Conservation (phyloP, 2,329 filamentous ascomycete species). For the Botrytis byssoidea region DNA sequence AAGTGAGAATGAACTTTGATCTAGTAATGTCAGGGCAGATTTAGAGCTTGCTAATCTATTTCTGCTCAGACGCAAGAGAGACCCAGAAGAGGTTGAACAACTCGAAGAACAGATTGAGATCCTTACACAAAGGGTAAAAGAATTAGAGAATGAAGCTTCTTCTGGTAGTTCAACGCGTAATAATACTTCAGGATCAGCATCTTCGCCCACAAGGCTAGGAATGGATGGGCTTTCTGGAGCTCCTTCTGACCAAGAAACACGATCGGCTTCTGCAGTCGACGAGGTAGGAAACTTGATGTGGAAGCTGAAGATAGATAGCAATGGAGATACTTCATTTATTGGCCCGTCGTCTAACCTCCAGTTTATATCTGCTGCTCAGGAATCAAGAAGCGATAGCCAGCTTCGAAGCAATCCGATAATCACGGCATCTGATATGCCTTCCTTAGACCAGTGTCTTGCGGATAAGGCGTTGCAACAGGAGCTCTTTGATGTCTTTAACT, state of each 20-base stretch:
- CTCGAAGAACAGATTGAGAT: conserved; percentile 8
- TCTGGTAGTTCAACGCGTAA: background rate
- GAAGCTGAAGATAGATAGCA: conserved; percentile 1
- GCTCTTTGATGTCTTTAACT: background rate
- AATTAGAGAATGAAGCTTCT: background rate
- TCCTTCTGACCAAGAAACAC: background rate
- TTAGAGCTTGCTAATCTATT: background rate
- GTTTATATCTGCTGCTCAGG: background rate
- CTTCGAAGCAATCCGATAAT: background rate
- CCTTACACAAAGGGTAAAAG: background rate
- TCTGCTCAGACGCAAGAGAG: background rate
- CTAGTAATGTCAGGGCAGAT: background rate
- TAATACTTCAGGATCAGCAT: background rate
- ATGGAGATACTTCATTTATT: background rate
- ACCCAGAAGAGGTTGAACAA: background rate
- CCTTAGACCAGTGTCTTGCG: background rate
- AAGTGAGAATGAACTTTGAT: background rate
- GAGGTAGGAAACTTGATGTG: conserved; percentile 4
- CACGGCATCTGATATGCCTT: background rate
- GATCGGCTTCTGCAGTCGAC: background rate
- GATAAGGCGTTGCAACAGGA: background rate
- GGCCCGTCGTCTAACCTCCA: background rate
- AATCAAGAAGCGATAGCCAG: background rate
- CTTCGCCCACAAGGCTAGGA: background rate
- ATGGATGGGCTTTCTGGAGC: background rate